Base-by-base conservation (phyloP, 1,284 basidiomycete species). In the Ceratobasidium sp. region DNA sequence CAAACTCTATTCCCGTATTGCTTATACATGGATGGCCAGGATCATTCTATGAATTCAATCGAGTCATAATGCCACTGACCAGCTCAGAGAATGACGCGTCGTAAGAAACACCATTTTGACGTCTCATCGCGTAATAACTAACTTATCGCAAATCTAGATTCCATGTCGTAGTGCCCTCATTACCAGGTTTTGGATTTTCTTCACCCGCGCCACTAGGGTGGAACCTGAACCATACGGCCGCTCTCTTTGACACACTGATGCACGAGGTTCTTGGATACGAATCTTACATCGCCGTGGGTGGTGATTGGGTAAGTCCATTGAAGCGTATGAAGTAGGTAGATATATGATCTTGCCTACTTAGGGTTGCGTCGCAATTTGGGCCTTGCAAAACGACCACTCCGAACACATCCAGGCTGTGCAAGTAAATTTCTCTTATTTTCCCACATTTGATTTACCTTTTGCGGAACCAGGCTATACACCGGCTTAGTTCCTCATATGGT, bases 181-280 rank as follows among this genome's bases (percentile, higher is more conserved):
- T 74, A 21, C 74, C 74, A 23, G 74, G 74, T 3, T 74, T 72
- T 50, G 74, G 64, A 28, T 74, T 72, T 46, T 69, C 62, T 21
- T 72, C 71, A 1, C 64, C 71, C 6, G 53, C 60, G 16, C 71
- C 71, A 14, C 32, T 55, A 12, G 71, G 71, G 9, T 72, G 71
- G 71, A 72, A 39, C 21, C 16, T 72, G 5, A 72, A 72, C 18
- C 45, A 57, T 14, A 74, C 74, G 4, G 74, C 74, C 3, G 32
- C 23, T 18, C 21, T 74, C 3, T 74, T 72, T 43, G 65, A 74
- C 43, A 70, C 55, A 6, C 59, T 74, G 0, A 52, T 74, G 64
- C 43, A 26, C 14, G 58, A 72, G n/a, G 58, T 72, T 23, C 59
- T 74, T 8, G 65, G 71, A 6, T 74, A 74, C 28, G 55, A 46